A percentile compares a stretch with the other conserved stretches of the same genome.
phyloP scores from a whole-genome alignment of 768 basidiomycete species.

The Trametes gibbosa region DNA sequence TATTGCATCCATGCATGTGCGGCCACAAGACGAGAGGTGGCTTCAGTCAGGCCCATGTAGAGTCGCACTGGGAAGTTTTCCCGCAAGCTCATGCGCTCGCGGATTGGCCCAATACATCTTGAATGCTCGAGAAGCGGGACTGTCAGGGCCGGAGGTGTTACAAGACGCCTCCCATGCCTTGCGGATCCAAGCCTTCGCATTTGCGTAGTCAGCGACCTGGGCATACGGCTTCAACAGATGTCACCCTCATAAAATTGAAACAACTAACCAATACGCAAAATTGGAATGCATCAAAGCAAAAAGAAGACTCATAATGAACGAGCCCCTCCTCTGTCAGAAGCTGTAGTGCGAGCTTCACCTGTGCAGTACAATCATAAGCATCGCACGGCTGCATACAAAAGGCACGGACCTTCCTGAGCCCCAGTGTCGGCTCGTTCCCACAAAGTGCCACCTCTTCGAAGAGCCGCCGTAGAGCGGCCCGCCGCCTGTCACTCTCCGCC shows the following conservation, averaged over 20 bases:
- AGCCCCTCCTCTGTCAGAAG: slow-evolving; percentile 28
- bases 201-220: slow-evolving; percentile 21
- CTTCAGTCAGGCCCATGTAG: slow-evolving; percentile 25
- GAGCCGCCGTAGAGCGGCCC: slow-evolving; percentile 18
- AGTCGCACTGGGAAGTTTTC: slow-evolving; percentile 21
- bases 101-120: slow-evolving; percentile 33
- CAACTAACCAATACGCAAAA: slow-evolving; percentile 25
- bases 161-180: slow-evolving; percentile 24
- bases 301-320: slow-evolving; percentile 28
- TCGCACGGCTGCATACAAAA: too few species aligned
- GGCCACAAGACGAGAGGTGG: too few species aligned
- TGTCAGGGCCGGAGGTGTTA: slow-evolving; percentile 16
- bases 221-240: background rate
- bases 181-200: slow-evolving; percentile 22
- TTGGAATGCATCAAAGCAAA: slow-evolving; percentile 32
- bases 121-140: slow-evolving; percentile 27
- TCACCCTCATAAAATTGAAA: background rate
- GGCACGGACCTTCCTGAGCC: slow-evolving; percentile 28
- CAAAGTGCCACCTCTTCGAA: slow-evolving; percentile 25
- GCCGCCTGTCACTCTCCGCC: slow-evolving; percentile 24
- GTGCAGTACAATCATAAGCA: background rate
- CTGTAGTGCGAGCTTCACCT: slow-evolving; percentile 28
- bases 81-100: slow-evolving; percentile 25
- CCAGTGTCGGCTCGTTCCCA: slow-evolving; percentile 23
- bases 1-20: too few species aligned